These are phyloP conservation scores for Backusella parvicylindrica DNA, from an alignment of 192 early-diverging fungal species.

Conservation along the genomic window DNA sequence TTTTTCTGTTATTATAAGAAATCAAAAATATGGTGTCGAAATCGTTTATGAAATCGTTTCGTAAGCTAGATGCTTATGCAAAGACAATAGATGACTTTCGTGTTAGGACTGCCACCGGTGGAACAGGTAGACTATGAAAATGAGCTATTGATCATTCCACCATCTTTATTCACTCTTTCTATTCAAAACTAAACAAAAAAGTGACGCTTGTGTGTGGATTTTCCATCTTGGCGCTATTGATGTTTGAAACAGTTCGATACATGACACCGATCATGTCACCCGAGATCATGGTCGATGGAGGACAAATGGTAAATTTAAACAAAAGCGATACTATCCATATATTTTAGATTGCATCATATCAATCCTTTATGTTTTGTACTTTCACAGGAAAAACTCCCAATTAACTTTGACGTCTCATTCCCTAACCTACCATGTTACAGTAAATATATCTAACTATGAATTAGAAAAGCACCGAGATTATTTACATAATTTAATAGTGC, in stretches of 20 bases:
- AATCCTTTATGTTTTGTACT: too few species aligned
- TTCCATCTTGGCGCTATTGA: conserved; percentile 67
- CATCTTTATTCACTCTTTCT: background rate
- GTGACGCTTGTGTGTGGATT: conserved; percentile 77
- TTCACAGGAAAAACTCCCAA: conserved; percentile 72
- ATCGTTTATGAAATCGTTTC: conserved; percentile 45
- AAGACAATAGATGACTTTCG: conserved; percentile 95
- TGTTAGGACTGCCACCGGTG: conserved; percentile 73
- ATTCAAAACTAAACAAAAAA: too few species aligned
- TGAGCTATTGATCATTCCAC: background rate
- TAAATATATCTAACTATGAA: conserved; percentile 25
- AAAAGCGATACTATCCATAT: background rate
- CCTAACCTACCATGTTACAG: conserved; percentile 84
- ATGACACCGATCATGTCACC: conserved; percentile 61
- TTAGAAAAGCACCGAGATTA: background rate
- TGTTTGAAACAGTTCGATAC: conserved; percentile 85
- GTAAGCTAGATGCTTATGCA: conserved; percentile 80
- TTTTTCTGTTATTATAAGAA: background rate
- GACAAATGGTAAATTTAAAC: conserved; percentile 44
- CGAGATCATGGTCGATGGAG: conserved; percentile 77
- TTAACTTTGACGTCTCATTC: conserved; percentile 87
- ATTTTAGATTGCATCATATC: background rate
- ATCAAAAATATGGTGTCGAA: conserved; percentile 20
- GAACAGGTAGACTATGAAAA: conserved; percentile 44
- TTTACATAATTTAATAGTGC: conserved; percentile 40